These are phyloP conservation scores for Physcomitrellopsis africana DNA, from an alignment of 225 moss, liverwort and hornwort genomes.

Conservation along the genomic window DNA sequence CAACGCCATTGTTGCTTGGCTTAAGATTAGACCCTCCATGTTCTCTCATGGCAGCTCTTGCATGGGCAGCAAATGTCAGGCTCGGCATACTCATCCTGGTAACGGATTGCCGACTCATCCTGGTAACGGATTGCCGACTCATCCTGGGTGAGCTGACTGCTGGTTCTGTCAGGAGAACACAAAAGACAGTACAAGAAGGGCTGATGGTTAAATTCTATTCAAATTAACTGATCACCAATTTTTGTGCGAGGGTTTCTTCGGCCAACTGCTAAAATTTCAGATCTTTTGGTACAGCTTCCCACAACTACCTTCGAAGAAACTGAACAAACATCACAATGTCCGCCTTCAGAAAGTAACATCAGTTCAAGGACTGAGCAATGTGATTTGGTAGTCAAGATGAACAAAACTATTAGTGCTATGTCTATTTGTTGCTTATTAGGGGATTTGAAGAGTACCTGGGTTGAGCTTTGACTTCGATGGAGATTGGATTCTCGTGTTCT, in stretches of 20 bases:
- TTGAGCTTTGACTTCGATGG: constrained; percentile 34
- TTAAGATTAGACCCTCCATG: constrained; percentile 44
- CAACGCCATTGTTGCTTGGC: constrained; percentile 43
- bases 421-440: not conserved
- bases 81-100: constrained; percentile 68
- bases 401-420: too few relatives aligned
- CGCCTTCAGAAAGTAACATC: too few relatives aligned
- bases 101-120: constrained; percentile 47
- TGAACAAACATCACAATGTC: not conserved
- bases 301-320: not conserved
- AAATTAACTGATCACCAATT: not conserved
- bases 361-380: too few relatives aligned
- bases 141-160: constrained; percentile 33
- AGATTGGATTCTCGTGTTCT: constrained; percentile 43
- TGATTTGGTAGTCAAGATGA: too few relatives aligned
- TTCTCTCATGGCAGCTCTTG: constrained; percentile 52
- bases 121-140: constrained; percentile 39
- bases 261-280: not conserved
- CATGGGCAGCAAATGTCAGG: constrained; percentile 55
- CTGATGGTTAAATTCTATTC: not conserved
- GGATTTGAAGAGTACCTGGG: constrained; percentile 30
- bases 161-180: constrained; percentile 32
- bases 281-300: not conserved
- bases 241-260: not conserved
- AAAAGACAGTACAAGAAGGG: constrained; percentile 5